Evolutionary conservation across 805 yeast species (phyloP).

Genomic region (Kregervanrija delftensis): DNA sequence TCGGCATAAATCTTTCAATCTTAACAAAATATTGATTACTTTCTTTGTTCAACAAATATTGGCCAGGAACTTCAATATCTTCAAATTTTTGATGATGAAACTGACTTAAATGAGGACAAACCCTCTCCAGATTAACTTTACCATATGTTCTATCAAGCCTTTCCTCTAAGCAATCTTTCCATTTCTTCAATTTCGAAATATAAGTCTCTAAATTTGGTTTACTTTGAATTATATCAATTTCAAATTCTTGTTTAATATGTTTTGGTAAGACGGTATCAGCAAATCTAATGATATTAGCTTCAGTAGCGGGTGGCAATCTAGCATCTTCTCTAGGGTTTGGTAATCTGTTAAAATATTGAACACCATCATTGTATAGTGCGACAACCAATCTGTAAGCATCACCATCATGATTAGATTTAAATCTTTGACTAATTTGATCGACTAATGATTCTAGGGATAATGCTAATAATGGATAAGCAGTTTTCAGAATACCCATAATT

Average conservation of each 20-base stretch:
- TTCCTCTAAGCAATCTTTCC: slow-evolving; percentile 92
- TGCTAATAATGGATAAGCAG: slow-evolving; percentile 92
- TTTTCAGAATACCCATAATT: slow-evolving; percentile 88
- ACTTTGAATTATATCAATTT: slow-evolving; percentile 78
- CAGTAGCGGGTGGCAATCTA: slow-evolving; percentile 84
- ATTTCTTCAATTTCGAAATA: slow-evolving; percentile 71
- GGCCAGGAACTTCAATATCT: slow-evolving; percentile 97
- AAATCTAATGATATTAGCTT: slow-evolving; percentile 77
- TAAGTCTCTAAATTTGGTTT: slow-evolving; percentile 88
- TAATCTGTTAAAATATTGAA: slow-evolving; percentile 79
- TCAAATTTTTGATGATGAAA: slow-evolving; percentile 98
- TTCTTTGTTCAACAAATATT: slow-evolving; percentile 82
- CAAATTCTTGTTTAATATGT: slow-evolving; percentile 83
- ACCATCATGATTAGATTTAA: slow-evolving; percentile 90
- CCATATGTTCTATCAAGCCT: slow-evolving; percentile 81
- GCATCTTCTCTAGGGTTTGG: slow-evolving; percentile 86
- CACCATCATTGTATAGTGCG: slow-evolving; percentile 88
- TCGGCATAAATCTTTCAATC: slow-evolving; percentile 87
- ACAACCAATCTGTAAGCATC: slow-evolving; percentile 92
- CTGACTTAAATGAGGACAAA: slow-evolving; percentile 92
- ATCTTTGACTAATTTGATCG: slow-evolving; percentile 89
- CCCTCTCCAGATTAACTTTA: slow-evolving; percentile 74
- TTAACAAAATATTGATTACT: slow-evolving; percentile 86
- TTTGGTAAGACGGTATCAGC: slow-evolving; percentile 91
- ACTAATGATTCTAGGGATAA: slow-evolving; percentile 90